phyloP scores from a whole-genome alignment of 192 early-diverging fungal species.

The Linnemannia zychae region DNA sequence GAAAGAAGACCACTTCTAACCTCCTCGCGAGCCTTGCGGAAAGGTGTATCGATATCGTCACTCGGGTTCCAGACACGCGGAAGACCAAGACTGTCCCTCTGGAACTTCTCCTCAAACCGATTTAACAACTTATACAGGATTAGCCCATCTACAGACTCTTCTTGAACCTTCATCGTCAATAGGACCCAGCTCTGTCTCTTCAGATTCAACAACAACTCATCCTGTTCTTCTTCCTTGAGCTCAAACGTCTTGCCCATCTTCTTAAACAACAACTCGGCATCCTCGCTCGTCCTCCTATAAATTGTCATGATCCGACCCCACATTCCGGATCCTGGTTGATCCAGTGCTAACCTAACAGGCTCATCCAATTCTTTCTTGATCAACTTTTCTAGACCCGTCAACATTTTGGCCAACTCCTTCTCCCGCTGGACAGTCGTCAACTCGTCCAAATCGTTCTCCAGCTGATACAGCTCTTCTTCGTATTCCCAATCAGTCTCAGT shows the following conservation, averaged over 20 bases:
- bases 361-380: slow-evolving; percentile 75
- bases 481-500: slow-evolving; percentile 78
- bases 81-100: slow-evolving; percentile 91
- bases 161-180: slow-evolving; percentile 75
- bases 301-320: slow-evolving; percentile 79
- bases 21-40: slow-evolving; percentile 77
- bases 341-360: slow-evolving; percentile 74
- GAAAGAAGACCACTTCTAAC: not conserved
- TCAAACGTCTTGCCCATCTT: slow-evolving; percentile 58
- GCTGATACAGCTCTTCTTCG: slow-evolving; percentile 67
- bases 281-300: slow-evolving; percentile 63
- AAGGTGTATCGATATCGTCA: slow-evolving; percentile 94
- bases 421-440: slow-evolving; percentile 65
- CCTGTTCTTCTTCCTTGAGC: slow-evolving; percentile 18
- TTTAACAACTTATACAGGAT: slow-evolving; percentile 83
- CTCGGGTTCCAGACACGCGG: slow-evolving; percentile 94
- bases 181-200: slow-evolving; percentile 80
- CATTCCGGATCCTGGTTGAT: slow-evolving; percentile 71
- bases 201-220: slow-evolving; percentile 55
- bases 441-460: slow-evolving; percentile 72
- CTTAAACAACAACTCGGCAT: slow-evolving; percentile 60
- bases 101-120: slow-evolving; percentile 89
- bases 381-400: slow-evolving; percentile 69
- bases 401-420: slow-evolving; percentile 77
- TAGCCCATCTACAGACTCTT: slow-evolving; percentile 87